These are phyloP conservation scores for Mycotypha africana DNA, from an alignment of 371 early-diverging fungal species.

Conservation along the genomic window DNA sequence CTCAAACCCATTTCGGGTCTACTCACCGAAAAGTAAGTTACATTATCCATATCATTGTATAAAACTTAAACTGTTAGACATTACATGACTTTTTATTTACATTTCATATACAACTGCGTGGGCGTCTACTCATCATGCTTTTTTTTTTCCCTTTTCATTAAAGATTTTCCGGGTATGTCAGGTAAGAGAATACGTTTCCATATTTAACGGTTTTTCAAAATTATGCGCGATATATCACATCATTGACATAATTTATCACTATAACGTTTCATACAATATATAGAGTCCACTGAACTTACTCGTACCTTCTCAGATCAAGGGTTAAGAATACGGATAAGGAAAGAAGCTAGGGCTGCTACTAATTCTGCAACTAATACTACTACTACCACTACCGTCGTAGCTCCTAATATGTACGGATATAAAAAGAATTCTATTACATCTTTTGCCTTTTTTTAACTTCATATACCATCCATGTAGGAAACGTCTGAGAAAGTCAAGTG, in stretches of 20 bases:
- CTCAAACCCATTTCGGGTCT: conserved; percentile 70
- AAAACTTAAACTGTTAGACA: no score
- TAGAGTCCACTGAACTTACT: conserved; percentile 17
- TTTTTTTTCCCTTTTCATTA: no score
- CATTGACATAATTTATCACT: no score
- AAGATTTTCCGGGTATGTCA: conserved; percentile 86
- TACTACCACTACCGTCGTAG: no score
- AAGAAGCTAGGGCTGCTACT: conserved; percentile 9
- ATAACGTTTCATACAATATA: not conserved
- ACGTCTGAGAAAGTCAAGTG: no score
- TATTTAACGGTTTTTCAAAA: no score
- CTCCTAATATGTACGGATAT: no score
- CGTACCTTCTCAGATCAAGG: conserved; percentile 19
- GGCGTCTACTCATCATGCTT: conserved; percentile 13
- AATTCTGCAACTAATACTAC: no score
- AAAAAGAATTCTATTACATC: no score
- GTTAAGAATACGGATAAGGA: conserved; percentile 16
- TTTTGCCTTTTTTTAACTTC: no score
- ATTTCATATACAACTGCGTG: not conserved
- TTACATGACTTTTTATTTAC: no score
- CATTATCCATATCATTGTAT: conserved; percentile 2
- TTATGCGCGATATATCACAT: no score
- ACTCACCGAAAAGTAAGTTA: conserved; percentile 70
- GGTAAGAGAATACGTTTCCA: conserved; percentile 37
- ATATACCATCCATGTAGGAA: not conserved